Evolutionary conservation across 495 filamentous ascomycete genomes (phyloP).

Genomic region (Hyaloscypha hepaticicola): DNA sequence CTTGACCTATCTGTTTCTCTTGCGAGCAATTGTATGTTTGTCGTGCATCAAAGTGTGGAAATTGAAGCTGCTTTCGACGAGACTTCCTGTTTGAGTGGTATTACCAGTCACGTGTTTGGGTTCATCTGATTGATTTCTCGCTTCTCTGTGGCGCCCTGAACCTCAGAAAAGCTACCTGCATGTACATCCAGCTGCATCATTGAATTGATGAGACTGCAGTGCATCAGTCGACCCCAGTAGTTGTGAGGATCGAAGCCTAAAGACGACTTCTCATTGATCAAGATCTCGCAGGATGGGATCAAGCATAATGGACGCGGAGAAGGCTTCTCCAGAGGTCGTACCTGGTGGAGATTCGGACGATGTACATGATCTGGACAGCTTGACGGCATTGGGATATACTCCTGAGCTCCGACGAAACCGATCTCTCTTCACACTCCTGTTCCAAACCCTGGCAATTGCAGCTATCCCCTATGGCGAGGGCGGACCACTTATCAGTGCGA

Average conservation of each 20-base stretch:
- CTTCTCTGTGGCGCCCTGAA: not conserved
- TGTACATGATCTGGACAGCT: slow-evolving; percentile 35
- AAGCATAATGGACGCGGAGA: not conserved
- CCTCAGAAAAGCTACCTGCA: not conserved
- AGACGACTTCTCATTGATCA: not conserved
- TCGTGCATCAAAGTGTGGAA: not conserved
- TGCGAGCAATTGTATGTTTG: not conserved
- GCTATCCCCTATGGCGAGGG: slow-evolving; percentile 51
- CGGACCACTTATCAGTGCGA: slow-evolving; percentile 38
- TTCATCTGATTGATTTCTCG: not conserved
- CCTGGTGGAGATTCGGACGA: not conserved
- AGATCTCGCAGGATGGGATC: not conserved
- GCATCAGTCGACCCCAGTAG: not conserved
- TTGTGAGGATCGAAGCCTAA: not conserved
- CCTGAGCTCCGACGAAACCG: slow-evolving; percentile 47
- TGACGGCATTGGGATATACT: slow-evolving; percentile 39
- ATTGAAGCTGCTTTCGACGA: not conserved
- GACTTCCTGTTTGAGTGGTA: not conserved
- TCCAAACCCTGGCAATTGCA: slow-evolving; percentile 47
- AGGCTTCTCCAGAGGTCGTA: not conserved
- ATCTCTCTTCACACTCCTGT: slow-evolving; percentile 43
- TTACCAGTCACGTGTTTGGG: not conserved
- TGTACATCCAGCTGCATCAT: not conserved
- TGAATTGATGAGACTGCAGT: not conserved
- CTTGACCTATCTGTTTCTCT: not conserved